Conservation (phyloP, 2,329 filamentous ascomycete genomes). For the Aspergillus neoniger region DNA sequence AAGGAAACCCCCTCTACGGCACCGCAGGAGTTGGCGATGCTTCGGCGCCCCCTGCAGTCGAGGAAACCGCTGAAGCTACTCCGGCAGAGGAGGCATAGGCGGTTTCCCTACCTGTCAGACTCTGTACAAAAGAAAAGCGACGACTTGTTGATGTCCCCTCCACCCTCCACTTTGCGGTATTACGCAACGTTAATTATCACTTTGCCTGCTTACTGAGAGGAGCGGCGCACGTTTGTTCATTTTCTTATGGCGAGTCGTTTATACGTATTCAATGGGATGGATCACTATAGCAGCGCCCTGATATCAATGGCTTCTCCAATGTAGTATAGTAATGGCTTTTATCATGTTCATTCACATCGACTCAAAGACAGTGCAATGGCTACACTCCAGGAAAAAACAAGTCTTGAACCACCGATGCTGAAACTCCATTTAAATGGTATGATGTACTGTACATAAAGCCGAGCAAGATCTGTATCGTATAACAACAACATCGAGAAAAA, state of each 20-base stretch:
- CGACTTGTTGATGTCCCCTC: slow-evolving; percentile 7
- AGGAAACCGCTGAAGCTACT: slow-evolving; percentile 13
- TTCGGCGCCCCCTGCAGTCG: slow-evolving; percentile 22
- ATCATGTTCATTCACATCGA: background rate
- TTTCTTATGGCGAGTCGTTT: slow-evolving; percentile 16
- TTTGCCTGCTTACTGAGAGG: slow-evolving; percentile 10
- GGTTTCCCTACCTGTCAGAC: slow-evolving; percentile 6
- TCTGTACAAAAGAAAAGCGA: slow-evolving; percentile 21
- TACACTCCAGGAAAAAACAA: background rate
- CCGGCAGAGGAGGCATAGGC: slow-evolving; percentile 23
- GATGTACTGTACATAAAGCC: slow-evolving; percentile 19
- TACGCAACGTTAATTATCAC: slow-evolving; percentile 3
- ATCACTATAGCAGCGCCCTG: slow-evolving; percentile 12
- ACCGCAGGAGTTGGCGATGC: slow-evolving; percentile 26
- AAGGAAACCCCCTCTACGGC: slow-evolving; percentile 58
- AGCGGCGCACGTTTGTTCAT: slow-evolving; percentile 15
- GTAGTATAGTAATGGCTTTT: background rate
- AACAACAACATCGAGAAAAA: slow-evolving; percentile 10
- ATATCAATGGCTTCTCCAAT: slow-evolving; percentile 5
- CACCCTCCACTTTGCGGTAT: slow-evolving; percentile 5
- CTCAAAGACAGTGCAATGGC: background rate
- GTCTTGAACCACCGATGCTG: slow-evolving; percentile 11
- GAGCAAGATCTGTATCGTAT: slow-evolving; percentile 6
- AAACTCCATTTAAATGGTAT: slow-evolving; percentile 17
- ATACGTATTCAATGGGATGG: slow-evolving; percentile 14